Evolutionary conservation across 371 early-diverging fungal species (phyloP).

Genomic region (Basidiobolus meristosporus): DNA sequence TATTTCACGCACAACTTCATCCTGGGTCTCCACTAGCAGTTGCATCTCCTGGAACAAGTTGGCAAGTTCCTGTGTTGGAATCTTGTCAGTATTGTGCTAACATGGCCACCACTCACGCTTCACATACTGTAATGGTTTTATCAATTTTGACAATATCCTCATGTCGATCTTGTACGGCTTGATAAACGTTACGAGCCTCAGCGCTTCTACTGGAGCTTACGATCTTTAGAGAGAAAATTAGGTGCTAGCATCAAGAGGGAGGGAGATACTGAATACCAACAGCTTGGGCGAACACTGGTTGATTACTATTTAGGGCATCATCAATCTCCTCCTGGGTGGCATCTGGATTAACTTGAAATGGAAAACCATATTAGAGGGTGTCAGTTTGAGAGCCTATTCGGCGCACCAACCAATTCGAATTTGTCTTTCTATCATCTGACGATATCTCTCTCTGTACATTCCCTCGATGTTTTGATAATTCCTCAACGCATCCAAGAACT

Average conservation of each 20-base stretch:
- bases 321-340: conserved; percentile 67
- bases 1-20: no score
- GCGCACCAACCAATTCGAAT: conserved; percentile 55
- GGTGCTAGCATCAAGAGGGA: not conserved
- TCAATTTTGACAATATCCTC: conserved; percentile 73
- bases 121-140: conserved; percentile 6
- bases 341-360: conserved; percentile 54
- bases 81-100: conserved; percentile 4
- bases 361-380: no score
- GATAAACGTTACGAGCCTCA: conserved; percentile 58
- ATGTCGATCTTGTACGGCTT: conserved; percentile 74
- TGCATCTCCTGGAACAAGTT: conserved; percentile 85
- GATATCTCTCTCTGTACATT: conserved; percentile 62
- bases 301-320: conserved; percentile 46
- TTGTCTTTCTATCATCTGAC: conserved; percentile 68
- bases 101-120: not conserved
- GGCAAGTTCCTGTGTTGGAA: conserved; percentile 52
- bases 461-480: conserved; percentile 65
- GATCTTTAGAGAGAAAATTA: conserved; percentile 16
- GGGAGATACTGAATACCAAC: conserved; percentile 15
- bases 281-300: conserved; percentile 69
- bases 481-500: conserved; percentile 63
- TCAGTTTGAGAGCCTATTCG: no score
- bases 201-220: conserved; percentile 52
- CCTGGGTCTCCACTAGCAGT: conserved; percentile 67